Evolutionary conservation across 306 rosid species (phyloP), one percentile per base, ranked within the genome.

Genomic region (Dicorynia guianensis): DNA sequence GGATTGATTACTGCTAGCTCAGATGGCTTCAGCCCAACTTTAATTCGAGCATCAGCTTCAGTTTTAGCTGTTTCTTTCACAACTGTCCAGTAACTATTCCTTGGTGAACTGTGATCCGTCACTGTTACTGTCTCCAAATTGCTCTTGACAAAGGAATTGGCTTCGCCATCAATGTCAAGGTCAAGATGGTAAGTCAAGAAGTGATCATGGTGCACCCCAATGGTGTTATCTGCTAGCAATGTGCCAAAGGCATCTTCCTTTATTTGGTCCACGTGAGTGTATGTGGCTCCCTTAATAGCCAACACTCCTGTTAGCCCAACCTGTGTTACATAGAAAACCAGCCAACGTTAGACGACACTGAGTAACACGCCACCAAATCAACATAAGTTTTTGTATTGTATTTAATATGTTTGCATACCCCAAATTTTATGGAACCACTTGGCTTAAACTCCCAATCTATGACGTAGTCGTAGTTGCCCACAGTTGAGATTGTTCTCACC

Each of bases 381-480:
- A 25, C 30, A 25, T 25, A 25, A 25, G 30, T 25, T 25, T 25
- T 25, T 25, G 30, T 25, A 25, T 25, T 12, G 25, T 18, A 4
- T 42, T 42, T 42, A 11, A 1, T 43, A 2, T 7, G 48, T 44
- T 2, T 44, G 8, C 49, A 40, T 83, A 88, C 90, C 85, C 81
- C 81, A 30, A 86, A n/a, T 40, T 88, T 85, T 68, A 88, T 88
- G 72, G 84, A 76, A 20, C 93, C 90, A 60, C 82, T 85, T n/a
- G 88, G 87, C 63, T 81, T 85, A 71, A 88, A 81, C 56, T 86
- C 87, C 93, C 93, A 88, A 71, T 88, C 85, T 40, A 81, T 69
- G n/a, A 88, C 64, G 72, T 88, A 81, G 63, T 86, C 93, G 13
- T 85, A 88, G 72, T 88, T 85, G 7, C 85, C 88, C 50, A 81